These are phyloP conservation scores for Solanum aculeatissimum DNA, from an alignment of 305 asterid species.

Conservation along the genomic window DNA sequence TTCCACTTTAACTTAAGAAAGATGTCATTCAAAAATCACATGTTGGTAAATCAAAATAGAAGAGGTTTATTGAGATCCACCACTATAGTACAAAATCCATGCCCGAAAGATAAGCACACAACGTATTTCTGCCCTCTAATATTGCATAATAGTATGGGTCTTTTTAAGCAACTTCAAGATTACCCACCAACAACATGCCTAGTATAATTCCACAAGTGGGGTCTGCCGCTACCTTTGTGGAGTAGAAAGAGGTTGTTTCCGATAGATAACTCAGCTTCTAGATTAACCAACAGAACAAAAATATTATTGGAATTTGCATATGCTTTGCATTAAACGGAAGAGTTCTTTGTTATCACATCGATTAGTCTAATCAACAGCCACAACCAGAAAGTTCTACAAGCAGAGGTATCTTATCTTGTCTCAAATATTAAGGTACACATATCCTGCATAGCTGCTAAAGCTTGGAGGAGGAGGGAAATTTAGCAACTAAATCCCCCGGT, in stretches of 20 bases:
- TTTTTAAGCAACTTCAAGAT: not conserved
- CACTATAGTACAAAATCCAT: not conserved
- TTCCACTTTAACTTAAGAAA: not conserved
- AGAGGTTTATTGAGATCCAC: not conserved
- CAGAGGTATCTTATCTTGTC: not conserved
- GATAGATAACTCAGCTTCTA: not conserved
- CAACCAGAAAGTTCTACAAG: not conserved
- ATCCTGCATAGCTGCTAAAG: not conserved
- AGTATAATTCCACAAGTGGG: not conserved
- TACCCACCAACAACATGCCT: not conserved
- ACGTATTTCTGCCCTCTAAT: not conserved
- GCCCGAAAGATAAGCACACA: not conserved
- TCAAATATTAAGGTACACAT: not conserved
- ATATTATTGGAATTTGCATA: not conserved
- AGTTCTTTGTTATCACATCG: not conserved
- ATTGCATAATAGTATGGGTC: not conserved
- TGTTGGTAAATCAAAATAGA: not conserved
- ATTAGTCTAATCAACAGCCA: not conserved
- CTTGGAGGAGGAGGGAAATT: not conserved
- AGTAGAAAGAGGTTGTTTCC: not conserved
- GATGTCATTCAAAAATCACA: not conserved
- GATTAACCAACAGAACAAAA: not conserved
- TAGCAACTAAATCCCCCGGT: not conserved
- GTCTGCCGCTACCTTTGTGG: not conserved
- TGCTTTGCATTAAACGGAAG: not conserved